Evolutionary conservation across 495 filamentous ascomycete species (phyloP), one percentile per base, ranked within the genome.

Genomic region (Penicillium verhagenii): DNA sequence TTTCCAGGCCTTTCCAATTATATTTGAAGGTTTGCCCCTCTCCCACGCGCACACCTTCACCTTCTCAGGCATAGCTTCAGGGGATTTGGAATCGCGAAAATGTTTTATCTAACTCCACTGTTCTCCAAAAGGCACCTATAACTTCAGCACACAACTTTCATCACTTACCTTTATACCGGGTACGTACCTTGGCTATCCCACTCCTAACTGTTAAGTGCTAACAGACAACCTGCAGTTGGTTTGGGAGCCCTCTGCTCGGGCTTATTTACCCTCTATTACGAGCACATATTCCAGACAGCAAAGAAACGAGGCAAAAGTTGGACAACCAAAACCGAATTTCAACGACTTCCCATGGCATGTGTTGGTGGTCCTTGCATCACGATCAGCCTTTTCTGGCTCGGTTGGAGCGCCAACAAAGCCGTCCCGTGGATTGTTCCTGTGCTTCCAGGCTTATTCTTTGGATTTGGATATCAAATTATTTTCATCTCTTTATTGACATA

Each of bases 401-500:
- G 81, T 18, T 91, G 84, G 84, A 80, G 84, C 3, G 81, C 86
- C 1, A 72, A 72, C 3, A 43, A 69, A 2, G 67, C 59, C 18
- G 73, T 89, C 9, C 78, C 81, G 52, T 90, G 83, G 74, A 76
- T 82, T n/a, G 80, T 83, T 3, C 87, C 87, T 0, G 76, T 83
- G 20, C 59, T 89, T 2, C 79, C 84, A 0, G 87, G 86, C 0
- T 60, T 90, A 9, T 70, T 84, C 1, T 91, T 90, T 57, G 89
- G 89, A 16, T 72, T 85, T 25, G 88, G 85, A 8, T 90, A 86
- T 64, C 72, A 82, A 8, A 72, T 82, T n/a, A 80, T 85, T 18
- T 90, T 89, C 66, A 84, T 85, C 38, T 82, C 84, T 0, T 78
- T 87, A 21, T 68, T 91, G 9, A 92, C 89, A 56, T 92, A 92